Conservation (phyloP, 1,284 basidiomycete species). For the Volvariella volvacea region DNA sequence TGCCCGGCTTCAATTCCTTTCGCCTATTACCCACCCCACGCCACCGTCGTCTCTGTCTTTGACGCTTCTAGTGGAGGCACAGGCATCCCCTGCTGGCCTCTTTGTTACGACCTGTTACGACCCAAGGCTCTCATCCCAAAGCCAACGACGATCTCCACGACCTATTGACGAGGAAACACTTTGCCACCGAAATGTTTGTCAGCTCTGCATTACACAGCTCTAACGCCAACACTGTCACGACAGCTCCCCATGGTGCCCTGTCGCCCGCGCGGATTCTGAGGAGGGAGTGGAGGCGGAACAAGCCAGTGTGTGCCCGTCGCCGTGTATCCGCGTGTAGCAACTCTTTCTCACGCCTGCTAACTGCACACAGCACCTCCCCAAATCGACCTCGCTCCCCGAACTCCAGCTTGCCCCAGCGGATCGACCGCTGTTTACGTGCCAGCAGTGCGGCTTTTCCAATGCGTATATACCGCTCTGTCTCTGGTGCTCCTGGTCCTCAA, state of each 20-base stretch:
- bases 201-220: too few species aligned
- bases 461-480: conserved; percentile 44
- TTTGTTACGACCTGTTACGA: not conserved
- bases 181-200: too few species aligned
- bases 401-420: conserved; percentile 36
- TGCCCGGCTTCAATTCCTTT: too few species aligned
- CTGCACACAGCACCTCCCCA: conserved; percentile 30
- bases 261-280: conserved; percentile 10
- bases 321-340: not conserved
- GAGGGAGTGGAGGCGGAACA: conserved; percentile 23
- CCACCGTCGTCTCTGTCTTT: too few species aligned
- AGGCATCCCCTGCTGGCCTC: too few species aligned
- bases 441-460: conserved; percentile 44
- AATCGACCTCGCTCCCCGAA: conserved; percentile 45
- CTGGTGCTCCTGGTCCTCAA: conserved; percentile 47
- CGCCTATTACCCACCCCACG: too few species aligned
- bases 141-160: not conserved
- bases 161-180: not conserved
- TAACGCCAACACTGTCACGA: not conserved
- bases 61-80: too few species aligned
- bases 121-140: not conserved
- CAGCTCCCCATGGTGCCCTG: not conserved
- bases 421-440: conserved; percentile 44
- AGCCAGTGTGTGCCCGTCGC: conserved; percentile 17
- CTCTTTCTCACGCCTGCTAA: not conserved